Conservation (phyloP, 2,329 filamentous ascomycete genomes). For the Trichoderma afroharzianum region DNA sequence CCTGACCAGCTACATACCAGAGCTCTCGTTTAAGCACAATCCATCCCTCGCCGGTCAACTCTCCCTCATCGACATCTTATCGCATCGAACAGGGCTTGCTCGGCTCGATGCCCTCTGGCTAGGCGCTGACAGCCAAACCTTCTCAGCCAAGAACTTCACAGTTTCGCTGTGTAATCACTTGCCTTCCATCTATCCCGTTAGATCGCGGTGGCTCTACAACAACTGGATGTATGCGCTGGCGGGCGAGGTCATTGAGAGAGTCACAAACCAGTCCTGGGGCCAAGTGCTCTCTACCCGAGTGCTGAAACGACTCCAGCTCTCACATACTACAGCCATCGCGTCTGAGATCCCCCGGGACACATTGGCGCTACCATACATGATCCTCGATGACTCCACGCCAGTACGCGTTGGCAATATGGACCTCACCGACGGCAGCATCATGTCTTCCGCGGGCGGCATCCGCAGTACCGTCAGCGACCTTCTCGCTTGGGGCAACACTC, state of each 20-base stretch:
- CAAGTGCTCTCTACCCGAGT: background rate
- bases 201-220: background rate
- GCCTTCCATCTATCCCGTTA: background rate
- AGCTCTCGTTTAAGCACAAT: background rate
- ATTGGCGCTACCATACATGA: background rate
- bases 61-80: background rate
- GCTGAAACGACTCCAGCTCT: background rate
- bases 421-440: background rate
- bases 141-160: background rate
- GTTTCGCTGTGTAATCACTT: background rate
- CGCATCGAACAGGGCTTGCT: background rate
- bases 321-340: background rate
- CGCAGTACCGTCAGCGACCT: background rate
- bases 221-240: background rate
- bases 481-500: background rate
- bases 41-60: background rate
- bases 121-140: background rate
- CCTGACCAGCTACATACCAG: background rate
- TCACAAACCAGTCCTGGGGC: background rate
- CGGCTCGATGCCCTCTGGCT: background rate
- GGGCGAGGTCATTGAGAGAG: background rate
- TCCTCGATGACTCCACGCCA: background rate
- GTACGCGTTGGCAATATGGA: background rate
- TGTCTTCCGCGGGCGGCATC: background rate
- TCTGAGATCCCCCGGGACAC: background rate